Evolutionary conservation across 2,329 filamentous ascomycete species (phyloP).

Genomic region (Ceratocystis albifundus): DNA sequence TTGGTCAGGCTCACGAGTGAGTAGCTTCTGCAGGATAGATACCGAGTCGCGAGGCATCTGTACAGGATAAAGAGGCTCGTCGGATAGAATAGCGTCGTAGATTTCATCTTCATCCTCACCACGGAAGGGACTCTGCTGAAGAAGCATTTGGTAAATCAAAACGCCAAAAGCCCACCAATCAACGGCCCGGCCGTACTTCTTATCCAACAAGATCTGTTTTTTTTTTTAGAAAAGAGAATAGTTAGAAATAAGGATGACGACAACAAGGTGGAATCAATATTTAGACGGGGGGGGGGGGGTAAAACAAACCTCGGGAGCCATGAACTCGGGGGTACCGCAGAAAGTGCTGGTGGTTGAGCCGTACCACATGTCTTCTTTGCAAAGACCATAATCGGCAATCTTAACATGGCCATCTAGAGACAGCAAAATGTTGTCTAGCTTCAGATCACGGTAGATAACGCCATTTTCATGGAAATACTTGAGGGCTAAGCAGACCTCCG

Average conservation of each 20-base stretch:
- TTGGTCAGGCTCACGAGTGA: constrained; percentile 88
- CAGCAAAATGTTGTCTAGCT: constrained; percentile 83
- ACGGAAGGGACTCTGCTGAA: constrained; percentile 96
- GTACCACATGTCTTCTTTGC: constrained; percentile 99
- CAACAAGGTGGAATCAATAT: neutral
- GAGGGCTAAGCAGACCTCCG: constrained; percentile 88
- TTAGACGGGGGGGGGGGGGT: no score
- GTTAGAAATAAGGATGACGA: constrained; percentile 28
- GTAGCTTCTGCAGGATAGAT: constrained; percentile 90
- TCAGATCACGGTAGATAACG: constrained; percentile 95
- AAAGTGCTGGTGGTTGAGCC: constrained; percentile 94
- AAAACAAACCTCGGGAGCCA: constrained; percentile 74
- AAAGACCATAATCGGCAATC: constrained; percentile 95
- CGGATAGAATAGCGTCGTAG: constrained; percentile 93
- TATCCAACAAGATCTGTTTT: constrained; percentile 77
- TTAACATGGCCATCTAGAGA: constrained; percentile 96
- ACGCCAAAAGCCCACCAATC: constrained; percentile 99
- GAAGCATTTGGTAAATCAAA: constrained; percentile 97
- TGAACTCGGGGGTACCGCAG: constrained; percentile 98
- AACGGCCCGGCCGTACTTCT: constrained; percentile 93
- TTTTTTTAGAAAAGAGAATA: no score
- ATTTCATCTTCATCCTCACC: constrained; percentile 99
- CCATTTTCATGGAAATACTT: constrained; percentile 99
- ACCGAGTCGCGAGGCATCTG: constrained; percentile 98
- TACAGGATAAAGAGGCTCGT: constrained; percentile 94